Conservation (phyloP, 2,329 filamentous ascomycete species). For the Cryphonectria nitschkei region DNA sequence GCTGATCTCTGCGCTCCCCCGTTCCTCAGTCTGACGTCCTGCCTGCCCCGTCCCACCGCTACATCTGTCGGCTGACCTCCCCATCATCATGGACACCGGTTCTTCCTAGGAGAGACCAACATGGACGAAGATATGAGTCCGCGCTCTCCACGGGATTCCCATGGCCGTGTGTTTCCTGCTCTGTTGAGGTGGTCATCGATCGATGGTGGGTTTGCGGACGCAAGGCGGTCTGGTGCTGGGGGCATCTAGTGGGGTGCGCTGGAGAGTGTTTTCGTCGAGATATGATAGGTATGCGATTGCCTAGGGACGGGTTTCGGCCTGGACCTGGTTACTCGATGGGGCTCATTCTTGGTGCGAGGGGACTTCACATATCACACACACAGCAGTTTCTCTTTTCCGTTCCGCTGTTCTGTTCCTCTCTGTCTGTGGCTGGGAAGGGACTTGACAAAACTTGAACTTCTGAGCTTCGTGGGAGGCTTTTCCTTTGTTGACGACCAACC, state of each 20-base stretch:
- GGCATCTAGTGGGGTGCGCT: constrained; percentile 53
- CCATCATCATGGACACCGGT: constrained; percentile 10
- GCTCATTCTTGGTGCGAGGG: constrained; percentile 99
- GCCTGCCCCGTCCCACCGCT: constrained; percentile 37
- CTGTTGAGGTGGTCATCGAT: constrained; percentile 35
- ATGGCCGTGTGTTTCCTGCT: constrained; percentile 26
- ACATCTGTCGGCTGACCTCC: constrained; percentile 37
- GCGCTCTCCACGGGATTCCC: constrained; percentile 44
- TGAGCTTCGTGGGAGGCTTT: constrained; percentile 45
- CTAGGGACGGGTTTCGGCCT: constrained; percentile 35
- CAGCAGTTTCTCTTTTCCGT: constrained; percentile 33
- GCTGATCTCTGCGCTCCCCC: constrained; percentile 72
- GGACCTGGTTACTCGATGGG: constrained; percentile 95
- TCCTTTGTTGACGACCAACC: constrained; percentile 34
- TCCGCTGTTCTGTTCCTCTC: constrained; percentile 46
- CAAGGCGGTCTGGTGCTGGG: constrained; percentile 42
- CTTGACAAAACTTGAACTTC: constrained; percentile 39
- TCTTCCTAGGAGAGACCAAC: constrained; percentile 48
- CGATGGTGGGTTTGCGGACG: constrained; percentile 45
- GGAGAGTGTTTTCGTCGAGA: constrained; percentile 82
- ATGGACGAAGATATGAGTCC: constrained; percentile 93
- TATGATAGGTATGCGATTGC: constrained; percentile 99
- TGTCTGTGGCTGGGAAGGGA: constrained; percentile 59
- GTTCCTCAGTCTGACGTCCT: constrained; percentile 43
- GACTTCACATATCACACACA: constrained; percentile 49